These are phyloP conservation scores for Oryza glumipatula DNA, from an alignment of 176 grass and related monocot species.

Conservation along the genomic window DNA sequence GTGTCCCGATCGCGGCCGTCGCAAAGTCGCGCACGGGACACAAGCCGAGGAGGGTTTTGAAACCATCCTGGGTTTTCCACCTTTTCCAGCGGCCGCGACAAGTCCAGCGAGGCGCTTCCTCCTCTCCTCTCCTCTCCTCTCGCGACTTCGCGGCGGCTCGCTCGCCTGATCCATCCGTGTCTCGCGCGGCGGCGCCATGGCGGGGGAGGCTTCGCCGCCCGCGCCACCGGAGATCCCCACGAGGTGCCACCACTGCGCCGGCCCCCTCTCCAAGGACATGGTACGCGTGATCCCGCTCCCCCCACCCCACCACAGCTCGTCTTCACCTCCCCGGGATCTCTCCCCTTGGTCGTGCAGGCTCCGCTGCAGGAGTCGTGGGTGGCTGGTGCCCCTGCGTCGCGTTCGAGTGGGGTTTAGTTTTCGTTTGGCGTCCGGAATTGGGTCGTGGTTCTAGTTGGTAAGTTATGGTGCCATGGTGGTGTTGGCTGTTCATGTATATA, in stretches of 20 bases:
- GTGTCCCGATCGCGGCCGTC: not conserved
- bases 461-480: not conserved
- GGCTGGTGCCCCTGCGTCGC: not conserved
- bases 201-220: not conserved
- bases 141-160: constrained; percentile 15
- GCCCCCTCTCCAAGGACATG: constrained; percentile 90
- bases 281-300: constrained; percentile 16
- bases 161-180: too few species aligned
- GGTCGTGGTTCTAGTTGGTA: not conserved
- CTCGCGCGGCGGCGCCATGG: constrained; percentile 32
- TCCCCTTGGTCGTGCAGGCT: not conserved
- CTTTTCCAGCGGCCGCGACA: not conserved
- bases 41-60: not conserved
- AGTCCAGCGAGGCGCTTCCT: not conserved
- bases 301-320: not conserved
- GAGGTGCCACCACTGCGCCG: constrained; percentile 61
- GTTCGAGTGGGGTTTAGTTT: too few species aligned
- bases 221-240: constrained; percentile 35
- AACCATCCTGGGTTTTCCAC: not conserved
- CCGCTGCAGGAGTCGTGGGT: not conserved
- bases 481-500: not conserved
- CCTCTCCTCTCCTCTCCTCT: not conserved
- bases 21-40: not conserved
- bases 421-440: not conserved
- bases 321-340: not conserved